phyloP scores from a whole-genome alignment of 2,329 filamentous ascomycete species.

The Ophiostoma quercus region DNA sequence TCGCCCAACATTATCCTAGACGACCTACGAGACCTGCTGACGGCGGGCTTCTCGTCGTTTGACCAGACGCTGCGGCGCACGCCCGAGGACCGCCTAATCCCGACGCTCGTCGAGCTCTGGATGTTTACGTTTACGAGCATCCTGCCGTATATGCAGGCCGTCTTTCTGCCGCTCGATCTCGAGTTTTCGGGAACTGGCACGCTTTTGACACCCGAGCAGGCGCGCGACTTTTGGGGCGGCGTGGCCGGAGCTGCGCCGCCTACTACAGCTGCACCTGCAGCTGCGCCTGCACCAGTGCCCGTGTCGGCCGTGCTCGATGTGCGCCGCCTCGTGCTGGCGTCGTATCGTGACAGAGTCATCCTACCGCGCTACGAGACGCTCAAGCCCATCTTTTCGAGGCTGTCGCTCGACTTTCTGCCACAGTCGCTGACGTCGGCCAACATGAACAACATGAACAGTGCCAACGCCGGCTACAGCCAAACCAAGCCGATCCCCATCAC shows the following conservation, averaged over 20 bases:
- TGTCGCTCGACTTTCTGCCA: conserved; percentile 73
- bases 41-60: conserved; percentile 78
- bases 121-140: conserved; percentile 86
- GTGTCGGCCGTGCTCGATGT: conserved; percentile 66
- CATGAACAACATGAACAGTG: conserved; percentile 1
- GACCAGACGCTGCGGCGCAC: conserved; percentile 76
- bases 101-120: conserved; percentile 89
- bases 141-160: conserved; percentile 88
- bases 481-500: conserved; percentile 48
- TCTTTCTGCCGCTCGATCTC: conserved; percentile 86
- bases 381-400: conserved; percentile 81
- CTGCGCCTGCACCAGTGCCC: conserved; percentile 34
- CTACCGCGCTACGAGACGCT: conserved; percentile 83
- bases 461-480: neutral
- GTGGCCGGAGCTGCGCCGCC: conserved; percentile 36
- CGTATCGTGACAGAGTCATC: conserved; percentile 84
- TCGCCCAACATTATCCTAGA: conserved; percentile 67
- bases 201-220: conserved; percentile 71
- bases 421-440: conserved; percentile 42
- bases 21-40: conserved; percentile 67
- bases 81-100: conserved; percentile 82
- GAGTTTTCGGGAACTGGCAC: conserved; percentile 83
- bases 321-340: conserved; percentile 77
- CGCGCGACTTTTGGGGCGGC: conserved; percentile 85
- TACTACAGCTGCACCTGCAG: neutral